Conservation (phyloP, 2,329 filamentous ascomycete genomes). For the Coniochaeta sp. region DNA sequence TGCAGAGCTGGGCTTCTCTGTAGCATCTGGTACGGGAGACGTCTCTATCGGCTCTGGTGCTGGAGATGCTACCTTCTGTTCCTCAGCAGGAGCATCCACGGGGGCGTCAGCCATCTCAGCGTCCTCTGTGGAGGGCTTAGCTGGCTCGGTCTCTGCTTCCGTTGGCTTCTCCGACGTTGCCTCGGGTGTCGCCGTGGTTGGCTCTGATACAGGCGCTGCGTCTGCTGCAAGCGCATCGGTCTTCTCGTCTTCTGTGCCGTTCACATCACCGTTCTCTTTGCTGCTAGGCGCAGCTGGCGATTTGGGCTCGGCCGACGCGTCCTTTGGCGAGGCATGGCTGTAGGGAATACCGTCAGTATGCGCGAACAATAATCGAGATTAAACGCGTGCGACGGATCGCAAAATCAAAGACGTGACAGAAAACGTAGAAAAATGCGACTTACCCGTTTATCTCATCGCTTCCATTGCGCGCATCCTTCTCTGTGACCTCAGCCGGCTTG, state of each 20-base stretch:
- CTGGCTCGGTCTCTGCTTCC: background rate
- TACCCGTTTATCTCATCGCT: constrained; percentile 45
- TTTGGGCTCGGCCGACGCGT: constrained; percentile 13
- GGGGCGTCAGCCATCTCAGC: constrained; percentile 22
- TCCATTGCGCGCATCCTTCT: constrained; percentile 22
- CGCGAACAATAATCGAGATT: background rate
- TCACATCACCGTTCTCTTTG: constrained; percentile 3
- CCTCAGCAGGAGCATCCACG: constrained; percentile 8
- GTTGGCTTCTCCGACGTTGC: constrained; percentile 1
- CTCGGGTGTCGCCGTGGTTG: constrained; percentile 6
- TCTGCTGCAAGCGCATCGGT: background rate
- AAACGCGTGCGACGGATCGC: constrained; percentile 8
- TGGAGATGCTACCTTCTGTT: constrained; percentile 2
- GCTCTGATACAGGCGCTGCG: background rate
- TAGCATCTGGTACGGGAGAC: background rate
- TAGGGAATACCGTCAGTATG: constrained; percentile 5
- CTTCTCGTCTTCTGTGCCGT: background rate
- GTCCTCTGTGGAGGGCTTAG: background rate
- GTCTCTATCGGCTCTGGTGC: background rate
- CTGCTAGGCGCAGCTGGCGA: constrained; percentile 1
- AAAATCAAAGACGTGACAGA: background rate
- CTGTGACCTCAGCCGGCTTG: constrained; percentile 44
- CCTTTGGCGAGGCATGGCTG: constrained; percentile 19
- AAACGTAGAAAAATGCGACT: constrained; percentile 27
- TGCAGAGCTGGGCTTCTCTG: background rate